Base-by-base conservation (phyloP, 257 asterid genomes). In the Solanum lycopersicoides region DNA sequence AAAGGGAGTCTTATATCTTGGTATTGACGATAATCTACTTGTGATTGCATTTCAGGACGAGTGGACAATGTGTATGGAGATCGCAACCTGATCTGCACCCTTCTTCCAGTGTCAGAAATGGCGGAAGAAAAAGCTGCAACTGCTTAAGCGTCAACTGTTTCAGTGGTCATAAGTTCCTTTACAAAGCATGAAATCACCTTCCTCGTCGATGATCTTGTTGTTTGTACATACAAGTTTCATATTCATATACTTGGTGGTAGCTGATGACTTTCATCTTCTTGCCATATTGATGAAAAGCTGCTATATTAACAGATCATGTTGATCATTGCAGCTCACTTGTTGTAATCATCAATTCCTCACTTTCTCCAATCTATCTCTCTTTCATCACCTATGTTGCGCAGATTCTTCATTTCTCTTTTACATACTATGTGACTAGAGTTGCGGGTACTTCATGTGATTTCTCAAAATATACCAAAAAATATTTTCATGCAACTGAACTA, bases 1-100 rank as follows among this genome's bases (percentile, higher is more conserved):
- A 30, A 10, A 32, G 41, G 42, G 14, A 71, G 13, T 1, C 5
- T 86, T 72, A 83, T 84, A 86, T 68, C 44, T 44, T 30, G n/a
- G 47, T 76, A 68, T n/a, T 65, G 53, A 82, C 16, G 66, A 82
- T 71, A 75, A 76, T 23, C 3, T 14, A 30, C 28, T 35, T 12
- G 25, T 71, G 88, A 53, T 88, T 47, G 86, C 59, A 47, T 42
- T 90, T 16, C 92, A 97, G 99, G 97, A 75, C 98, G 98, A 0
- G 98, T 97, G 23, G 99, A 97, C 94, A 97, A 97, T 71, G 98
- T 97, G 86, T 96, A 97, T n/a, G 99, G 99, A 72, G 99, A 97
- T 88, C 98, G 99, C 44, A 94, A 96, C 97, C 99, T 97, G 74
- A 87, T 92, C 90, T 97, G 99, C 98, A 97, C 99, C 86, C 99